These are phyloP conservation scores for Sisymbrium altissimum DNA, from an alignment of 345 rosid species.

Conservation along the genomic window DNA sequence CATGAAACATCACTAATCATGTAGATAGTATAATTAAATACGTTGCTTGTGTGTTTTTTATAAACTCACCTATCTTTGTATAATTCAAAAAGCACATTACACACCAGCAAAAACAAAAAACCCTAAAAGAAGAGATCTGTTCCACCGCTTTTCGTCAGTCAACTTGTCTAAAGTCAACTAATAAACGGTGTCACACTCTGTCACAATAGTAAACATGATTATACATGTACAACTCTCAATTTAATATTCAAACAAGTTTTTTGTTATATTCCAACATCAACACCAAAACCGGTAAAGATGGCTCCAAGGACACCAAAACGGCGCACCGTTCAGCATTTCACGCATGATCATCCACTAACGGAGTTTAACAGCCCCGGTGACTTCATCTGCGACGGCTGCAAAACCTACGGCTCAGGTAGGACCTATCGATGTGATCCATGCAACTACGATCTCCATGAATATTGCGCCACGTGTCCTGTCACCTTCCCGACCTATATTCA, in stretches of 20 bases:
- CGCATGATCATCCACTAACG: conserved; percentile 33
- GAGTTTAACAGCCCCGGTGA: conserved; percentile 10
- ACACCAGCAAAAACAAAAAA: background rate
- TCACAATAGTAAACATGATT: conserved; percentile 12
- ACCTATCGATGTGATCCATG: conserved; percentile 24
- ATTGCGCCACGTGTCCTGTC: conserved; percentile 37
- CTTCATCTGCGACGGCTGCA: conserved; percentile 42
- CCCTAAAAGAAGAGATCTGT: background rate
- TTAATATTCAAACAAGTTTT: background rate
- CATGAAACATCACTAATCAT: background rate
- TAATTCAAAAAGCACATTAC: background rate
- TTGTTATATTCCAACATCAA: conserved; percentile 2
- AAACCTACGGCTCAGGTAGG: conserved; percentile 30
- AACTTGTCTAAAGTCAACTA: conserved; percentile 28
- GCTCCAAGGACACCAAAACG: conserved; percentile 27
- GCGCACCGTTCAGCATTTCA: conserved; percentile 31
- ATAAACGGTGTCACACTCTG: conserved; percentile 12
- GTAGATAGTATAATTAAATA: background rate
- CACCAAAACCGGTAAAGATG: conserved; percentile 2
- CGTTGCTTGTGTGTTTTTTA: background rate
- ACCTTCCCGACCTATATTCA: conserved; percentile 37
- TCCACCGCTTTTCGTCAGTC: conserved; percentile 16
- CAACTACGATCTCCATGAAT: conserved; percentile 41
- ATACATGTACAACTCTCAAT: conserved; percentile 25
- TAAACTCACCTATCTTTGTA: background rate